Evolutionary conservation across 805 yeast genomes (phyloP), one percentile per base, ranked within the genome.

Genomic region (Cyberlindnera amylophila): DNA sequence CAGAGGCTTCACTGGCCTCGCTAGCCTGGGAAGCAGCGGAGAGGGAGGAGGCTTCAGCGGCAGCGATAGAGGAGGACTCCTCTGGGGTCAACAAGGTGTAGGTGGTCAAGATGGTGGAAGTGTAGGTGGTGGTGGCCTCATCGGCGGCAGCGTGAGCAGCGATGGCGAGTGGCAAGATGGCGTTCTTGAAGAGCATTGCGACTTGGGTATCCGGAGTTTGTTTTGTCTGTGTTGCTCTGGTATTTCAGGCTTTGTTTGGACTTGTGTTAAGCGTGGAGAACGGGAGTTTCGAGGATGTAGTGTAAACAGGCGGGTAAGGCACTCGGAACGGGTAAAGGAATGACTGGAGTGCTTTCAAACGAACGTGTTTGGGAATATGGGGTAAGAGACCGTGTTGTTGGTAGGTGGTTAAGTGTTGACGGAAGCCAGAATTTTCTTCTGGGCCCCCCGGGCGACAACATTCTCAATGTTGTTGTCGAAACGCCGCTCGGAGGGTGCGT

Each of bases 61-160:
- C 30, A 14, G 33, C 33, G 19, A 39, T 17, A 13, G 40, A 34
- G 16, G 50, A 33, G 28, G 61, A 57, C 37, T 54, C 63, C 23
- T 58, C 57, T 30, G 61, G 57, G 15, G 50, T 53, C 38, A 55
- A 46, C 32, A 55, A 38, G 37, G 69, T 64, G 40, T 51, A 45
- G 15, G 67, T 58, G 30, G 58, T 46, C 42, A 67, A 59, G 36
- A 65, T 62, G 35, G 70, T 62, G 31, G 74, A 71, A 43, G 67
- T 69, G 27, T 62, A 63, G 34, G 64, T 57, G 10, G 63, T 59
- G 5, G 67, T 58, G 17, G 58, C 59, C 29, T 66, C 64, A 13
- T 63, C 58, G 34, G 67, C 64, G 28, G 62, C 59, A 34, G 68
- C 54, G 33, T 54, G 41, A 6, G 67, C 53, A 26, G 67, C 52